Base-by-base conservation (phyloP, 2,329 filamentous ascomycete species). In the Furcasterigmium furcatum region DNA sequence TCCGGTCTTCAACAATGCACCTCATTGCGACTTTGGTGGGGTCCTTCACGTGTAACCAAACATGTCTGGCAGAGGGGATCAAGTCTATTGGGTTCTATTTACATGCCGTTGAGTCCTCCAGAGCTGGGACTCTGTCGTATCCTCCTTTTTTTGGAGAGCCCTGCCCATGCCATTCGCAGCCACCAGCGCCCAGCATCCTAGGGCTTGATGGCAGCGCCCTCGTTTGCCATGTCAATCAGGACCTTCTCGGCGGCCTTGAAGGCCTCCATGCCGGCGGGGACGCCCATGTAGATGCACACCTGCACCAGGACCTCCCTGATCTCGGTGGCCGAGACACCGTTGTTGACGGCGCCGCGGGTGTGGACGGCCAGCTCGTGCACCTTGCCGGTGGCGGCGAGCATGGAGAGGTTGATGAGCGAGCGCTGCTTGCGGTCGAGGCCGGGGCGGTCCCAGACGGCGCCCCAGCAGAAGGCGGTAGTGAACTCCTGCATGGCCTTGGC, bases 321-420 rank as follows among this genome's bases (percentile, higher is more conserved):
- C 47, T 61, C 81, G 19, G 79, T 59, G 56, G 83, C 80, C 0
- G 69, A 76, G 9, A 78, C 60, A 0, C 80, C 82, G 52, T 85
- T 85, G 51, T 74, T 80, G 49, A 82, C 61, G 2, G 82, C 82
- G 1, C 81, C 81, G 21, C 79, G 69, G 19, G 80, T 67, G 57
- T 85, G 82, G 3, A 82, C 71, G 0, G 66, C 79, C 42, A 85
- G 66, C 55, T 85, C 82, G 0, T 73, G 70, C 9, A 65, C 65
- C 5, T 75, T 67, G 51, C 80, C 80, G 53, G 81, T 63, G 5
- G 76, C 76, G 61, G 74, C 77, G 41, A 83, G 65, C 76, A 86
- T 84, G 40, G 75, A 80, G 40, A 85, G 79, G 58, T 85, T 85
- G 44, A 86, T 64, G 45, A 86, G 67, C 44, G 73, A 79, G 38